A percentile compares a stretch with the other conserved stretches of the same genome.
These are phyloP conservation scores for Hortaea sp. DNA, from an alignment of 2,329 filamentous ascomycete species.

Conservation along the genomic window DNA sequence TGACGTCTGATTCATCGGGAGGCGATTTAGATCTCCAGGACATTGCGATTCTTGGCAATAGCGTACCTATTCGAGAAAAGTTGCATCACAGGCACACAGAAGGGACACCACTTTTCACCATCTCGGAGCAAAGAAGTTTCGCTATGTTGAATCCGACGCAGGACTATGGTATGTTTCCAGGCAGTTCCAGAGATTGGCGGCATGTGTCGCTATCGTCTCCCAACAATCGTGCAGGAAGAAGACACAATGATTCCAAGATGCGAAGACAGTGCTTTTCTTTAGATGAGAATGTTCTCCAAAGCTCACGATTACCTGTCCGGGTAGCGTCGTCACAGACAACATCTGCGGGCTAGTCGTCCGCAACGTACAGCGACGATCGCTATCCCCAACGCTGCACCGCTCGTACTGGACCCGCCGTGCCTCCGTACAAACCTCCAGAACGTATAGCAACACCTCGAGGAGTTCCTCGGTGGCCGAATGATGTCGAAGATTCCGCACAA, in stretches of 20 bases:
- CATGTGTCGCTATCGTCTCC: constrained; percentile 1
- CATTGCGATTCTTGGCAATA: too few relatives aligned
- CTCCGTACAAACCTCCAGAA: constrained; percentile 14
- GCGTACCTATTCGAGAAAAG: background rate
- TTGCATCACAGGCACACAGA: constrained; percentile 14
- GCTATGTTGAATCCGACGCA: constrained; percentile 25
- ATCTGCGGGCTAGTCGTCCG: constrained; percentile 1
- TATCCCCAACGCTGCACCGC: background rate
- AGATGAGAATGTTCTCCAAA: constrained; percentile 9
- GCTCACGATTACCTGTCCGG: background rate
- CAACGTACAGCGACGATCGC: background rate
- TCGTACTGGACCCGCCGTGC: constrained; percentile 5
- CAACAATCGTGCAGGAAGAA: background rate
- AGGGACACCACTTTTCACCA: constrained; percentile 31
- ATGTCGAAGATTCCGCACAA: too few relatives aligned
- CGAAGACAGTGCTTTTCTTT: constrained; percentile 11
- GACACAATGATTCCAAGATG: background rate
- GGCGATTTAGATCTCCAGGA: too few relatives aligned
- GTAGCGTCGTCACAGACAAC: background rate
- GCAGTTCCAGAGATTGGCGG: too few relatives aligned
- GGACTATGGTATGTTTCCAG: too few relatives aligned
- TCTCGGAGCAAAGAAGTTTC: constrained; percentile 33
- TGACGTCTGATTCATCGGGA: too few relatives aligned
- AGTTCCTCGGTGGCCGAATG: constrained; percentile 19
- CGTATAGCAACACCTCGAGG: constrained; percentile 19